These are phyloP conservation scores for Moringa oleifera DNA, from an alignment of 345 rosid species.

Conservation along the genomic window DNA sequence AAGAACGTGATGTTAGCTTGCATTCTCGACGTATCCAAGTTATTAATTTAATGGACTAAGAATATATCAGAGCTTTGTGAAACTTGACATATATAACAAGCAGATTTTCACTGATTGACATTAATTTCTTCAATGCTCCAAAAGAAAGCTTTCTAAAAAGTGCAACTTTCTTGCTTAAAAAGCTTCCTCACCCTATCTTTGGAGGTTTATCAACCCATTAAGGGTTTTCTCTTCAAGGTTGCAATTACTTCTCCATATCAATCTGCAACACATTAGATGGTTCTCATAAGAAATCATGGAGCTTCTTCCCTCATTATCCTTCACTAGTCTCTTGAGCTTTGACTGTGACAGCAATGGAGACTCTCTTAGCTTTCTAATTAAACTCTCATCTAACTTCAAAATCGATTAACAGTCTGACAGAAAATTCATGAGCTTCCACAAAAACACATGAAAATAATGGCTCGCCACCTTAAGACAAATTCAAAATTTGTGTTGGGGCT, in stretches of 20 bases:
- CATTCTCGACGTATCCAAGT: too few relatives aligned
- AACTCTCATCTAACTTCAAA: not conserved
- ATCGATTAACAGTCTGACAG: not conserved
- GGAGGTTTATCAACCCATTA: slow-evolving; percentile 60
- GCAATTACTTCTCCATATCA: slow-evolving; percentile 60
- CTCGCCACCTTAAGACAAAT: slow-evolving; percentile 46
- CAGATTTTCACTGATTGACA: too few relatives aligned
- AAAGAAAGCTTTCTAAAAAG: too few relatives aligned
- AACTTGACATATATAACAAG: too few relatives aligned
- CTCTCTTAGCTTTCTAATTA: too few relatives aligned
- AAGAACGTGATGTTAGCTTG: too few relatives aligned
- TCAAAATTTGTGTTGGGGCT: slow-evolving; percentile 50
- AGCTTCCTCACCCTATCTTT: slow-evolving; percentile 47
- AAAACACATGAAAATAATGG: not conserved
- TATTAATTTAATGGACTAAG: too few relatives aligned
- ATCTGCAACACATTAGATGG: slow-evolving; percentile 30
- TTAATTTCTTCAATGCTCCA: too few relatives aligned
- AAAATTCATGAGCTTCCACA: slow-evolving; percentile 7
- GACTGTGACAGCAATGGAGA: slow-evolving; percentile 32
- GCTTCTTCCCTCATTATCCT: slow-evolving; percentile 26
- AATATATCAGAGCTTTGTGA: too few relatives aligned
- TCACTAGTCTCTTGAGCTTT: slow-evolving; percentile 42
- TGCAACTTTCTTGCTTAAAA: not conserved
- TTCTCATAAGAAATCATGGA: slow-evolving; percentile 23
- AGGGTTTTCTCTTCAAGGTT: slow-evolving; percentile 73